Base-by-base conservation (phyloP, 768 basidiomycete species). In the Lentinula lateritia region DNA sequence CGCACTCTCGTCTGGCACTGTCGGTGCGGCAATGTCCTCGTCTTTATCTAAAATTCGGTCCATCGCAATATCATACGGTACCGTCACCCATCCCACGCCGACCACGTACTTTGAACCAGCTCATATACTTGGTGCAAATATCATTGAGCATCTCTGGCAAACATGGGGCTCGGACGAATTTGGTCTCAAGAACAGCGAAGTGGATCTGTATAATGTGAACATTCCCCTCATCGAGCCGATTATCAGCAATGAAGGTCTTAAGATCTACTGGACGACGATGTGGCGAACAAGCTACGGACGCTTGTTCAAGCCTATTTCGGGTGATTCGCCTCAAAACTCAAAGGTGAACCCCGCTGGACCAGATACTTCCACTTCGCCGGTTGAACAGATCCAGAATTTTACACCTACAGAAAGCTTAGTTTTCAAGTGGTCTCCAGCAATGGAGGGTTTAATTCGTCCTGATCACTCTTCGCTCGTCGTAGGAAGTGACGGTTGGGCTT, bases 61-160 rank as follows among this genome's bases (percentile, higher is more conserved):
- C 45, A 89, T 97, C 61, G 95, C 95, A 1, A 69, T 98, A 41
- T 95, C 93, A 0, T 96, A 97, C 70, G 93, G 93, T 39, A 90
- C 81, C 15, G 84, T 95, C 56, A 70, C 81, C 50, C 81, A 85
- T 68, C 90, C 91, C 1, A 87, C 88, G 5, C 87, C 92, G 1
- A 63, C 72, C 7, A 64, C 73, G 15, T 81, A 82, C 58, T 77
- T 85, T 65, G 79, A 86, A 41, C 88, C 91, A n/a, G 93, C 95
- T 0, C 85, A 95, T 70, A 69, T 73, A 6, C 78, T 94, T 23
- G 80, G 87, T 23, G 73, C 82, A 32, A 78, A 83, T 20, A 90
- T 97, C 67, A 81, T 93, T 64, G 70, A 78, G 36, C 76, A 88
- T 63, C 80, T 98, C 2, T 96, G 90, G 90, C 70, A 82, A 12